Evolutionary conservation across 2,329 filamentous ascomycete species (phyloP).

Genomic region (Talaromyces albobiverticillius): DNA sequence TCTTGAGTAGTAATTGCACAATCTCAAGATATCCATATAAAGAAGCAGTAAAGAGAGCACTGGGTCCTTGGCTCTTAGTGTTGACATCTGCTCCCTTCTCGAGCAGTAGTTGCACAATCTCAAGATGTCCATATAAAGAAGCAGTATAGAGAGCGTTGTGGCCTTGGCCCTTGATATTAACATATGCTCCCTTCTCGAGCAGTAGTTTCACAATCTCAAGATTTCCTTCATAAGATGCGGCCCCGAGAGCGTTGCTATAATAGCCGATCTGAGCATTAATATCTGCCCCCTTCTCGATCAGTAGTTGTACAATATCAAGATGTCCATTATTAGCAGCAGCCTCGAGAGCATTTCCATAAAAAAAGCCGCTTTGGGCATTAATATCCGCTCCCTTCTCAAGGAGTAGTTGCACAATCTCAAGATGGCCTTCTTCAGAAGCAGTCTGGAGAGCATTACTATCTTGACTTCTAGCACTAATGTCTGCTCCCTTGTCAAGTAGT

Average conservation of each 20-base stretch:
- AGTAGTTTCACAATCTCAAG: too few relatives aligned
- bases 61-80: background rate
- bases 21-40: conserved; percentile 1
- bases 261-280: background rate
- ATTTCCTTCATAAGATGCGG: background rate
- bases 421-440: background rate
- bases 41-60: background rate
- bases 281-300: background rate
- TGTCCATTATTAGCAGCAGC: background rate
- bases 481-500: background rate
- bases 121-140: background rate
- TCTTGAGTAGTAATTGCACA: conserved; percentile 9
- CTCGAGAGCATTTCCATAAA: background rate
- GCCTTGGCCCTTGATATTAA: too few relatives aligned
- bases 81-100: too few relatives aligned
- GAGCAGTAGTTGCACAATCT: too few relatives aligned
- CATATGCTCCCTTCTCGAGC: too few relatives aligned
- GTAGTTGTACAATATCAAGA: background rate
- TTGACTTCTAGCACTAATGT: background rate
- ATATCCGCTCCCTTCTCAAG: too few relatives aligned
- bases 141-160: background rate
- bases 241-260: background rate
- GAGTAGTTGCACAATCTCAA: background rate
- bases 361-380: too few relatives aligned
- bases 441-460: background rate